Evolutionary conservation across 306 rosid species (phyloP).

Genomic region (Cucumis cinereus): DNA sequence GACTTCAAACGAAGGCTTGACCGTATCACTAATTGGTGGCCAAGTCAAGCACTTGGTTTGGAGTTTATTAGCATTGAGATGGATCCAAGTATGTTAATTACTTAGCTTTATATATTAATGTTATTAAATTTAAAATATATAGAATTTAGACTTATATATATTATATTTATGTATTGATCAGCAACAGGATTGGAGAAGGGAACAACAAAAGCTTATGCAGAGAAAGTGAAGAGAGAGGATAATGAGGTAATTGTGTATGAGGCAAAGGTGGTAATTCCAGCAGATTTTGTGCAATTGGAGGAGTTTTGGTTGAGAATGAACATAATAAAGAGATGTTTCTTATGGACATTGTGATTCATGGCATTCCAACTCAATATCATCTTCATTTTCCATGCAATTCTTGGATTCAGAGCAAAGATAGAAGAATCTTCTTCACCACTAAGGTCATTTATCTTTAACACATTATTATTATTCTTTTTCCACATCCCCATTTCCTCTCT

Average conservation of each 20-base stretch:
- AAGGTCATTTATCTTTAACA: conserved; percentile 17
- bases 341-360: conserved; percentile 61
- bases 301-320: conserved; percentile 52
- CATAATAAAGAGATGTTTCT: conserved; percentile 59
- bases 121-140: no score
- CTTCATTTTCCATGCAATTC: conserved; percentile 67
- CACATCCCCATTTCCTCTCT: neutral
- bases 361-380: conserved; percentile 28
- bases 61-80: no score
- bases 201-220: conserved; percentile 46
- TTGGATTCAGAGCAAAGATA: conserved; percentile 50
- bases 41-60: no score
- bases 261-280: conserved; percentile 51
- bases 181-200: conserved; percentile 49
- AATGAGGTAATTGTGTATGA: conserved; percentile 53
- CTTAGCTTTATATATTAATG: no score
- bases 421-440: conserved; percentile 66
- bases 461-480: neutral
- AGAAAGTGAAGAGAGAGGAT: conserved; percentile 31
- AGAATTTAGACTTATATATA: no score
- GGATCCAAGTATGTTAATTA: no score
- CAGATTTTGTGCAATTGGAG: conserved; percentile 62
- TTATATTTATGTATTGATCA: neutral
- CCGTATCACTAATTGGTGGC: no score
- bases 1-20: no score